Evolutionary conservation across 768 basidiomycete genomes (phyloP), one percentile per base, ranked within the genome.

Genomic region (Gloeostereum incarnatum): DNA sequence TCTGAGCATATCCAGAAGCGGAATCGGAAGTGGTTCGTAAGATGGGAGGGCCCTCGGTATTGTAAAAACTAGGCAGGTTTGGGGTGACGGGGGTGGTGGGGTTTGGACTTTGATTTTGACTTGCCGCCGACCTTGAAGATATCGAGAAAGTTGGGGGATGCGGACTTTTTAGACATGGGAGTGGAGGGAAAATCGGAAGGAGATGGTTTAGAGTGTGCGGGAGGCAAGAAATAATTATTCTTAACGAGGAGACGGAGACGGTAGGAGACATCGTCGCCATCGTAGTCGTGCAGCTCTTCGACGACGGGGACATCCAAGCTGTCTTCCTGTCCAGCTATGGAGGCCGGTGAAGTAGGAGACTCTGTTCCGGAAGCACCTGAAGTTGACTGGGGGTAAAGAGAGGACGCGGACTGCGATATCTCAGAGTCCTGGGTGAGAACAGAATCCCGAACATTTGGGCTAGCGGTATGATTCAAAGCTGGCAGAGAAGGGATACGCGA

Each of bases 211-310:
- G 78, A 70, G 50, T 91, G 88, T 0, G 88, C 87, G 7, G 88
- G 89, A 3, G 88, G 88, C 25, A 91, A 75, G 52, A 86, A 91
- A 54, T 91, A 91, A 51, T 70, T 89, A 58, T 91, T 91, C 55
- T 81, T 84, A 38, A 91, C 81, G 27, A 91, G 73, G 38, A 91
- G 70, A 27, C 78, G 81, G 14, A 91, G 73, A 17, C 88, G 81
- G 60, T 87, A 86, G 14, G 85, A 78, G 27, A 90, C 86, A 50
- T 91, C 88, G 57, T 91, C 87, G 16, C 71, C 68, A 48, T 75
- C 69, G 46, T 69, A 75, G 36, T 66, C 70, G 45, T 73, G 67
- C 19, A 65, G 55, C 33, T 63, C 71, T 24, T 63, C 68, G 13
- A 63, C 63, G 19, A 73, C 74, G 11, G 73, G 58, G 22, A 66